A percentile compares a stretch with the other conserved stretches of the same genome.
Conservation (phyloP, 352 stramenopile species). For the Phytophthora hybrid region DNA sequence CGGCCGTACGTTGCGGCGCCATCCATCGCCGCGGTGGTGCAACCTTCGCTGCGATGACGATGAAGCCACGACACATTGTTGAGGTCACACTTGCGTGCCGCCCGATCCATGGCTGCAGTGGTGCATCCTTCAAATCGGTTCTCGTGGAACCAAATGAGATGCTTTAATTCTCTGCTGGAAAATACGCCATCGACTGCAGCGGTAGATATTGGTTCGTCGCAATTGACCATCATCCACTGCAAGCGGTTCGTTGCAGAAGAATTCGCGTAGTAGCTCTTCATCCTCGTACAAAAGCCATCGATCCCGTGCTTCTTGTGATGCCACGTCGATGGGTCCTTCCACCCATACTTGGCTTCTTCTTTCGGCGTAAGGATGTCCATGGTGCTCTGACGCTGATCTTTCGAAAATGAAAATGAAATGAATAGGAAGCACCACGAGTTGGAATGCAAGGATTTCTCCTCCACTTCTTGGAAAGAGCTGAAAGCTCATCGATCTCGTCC, state of each 20-base stretch:
- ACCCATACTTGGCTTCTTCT: too few species aligned
- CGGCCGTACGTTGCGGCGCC: background rate
- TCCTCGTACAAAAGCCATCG: constrained; percentile 15
- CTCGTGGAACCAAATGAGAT: background rate
- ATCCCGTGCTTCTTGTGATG: background rate
- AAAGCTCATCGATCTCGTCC: too few species aligned
- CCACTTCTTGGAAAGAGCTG: too few species aligned
- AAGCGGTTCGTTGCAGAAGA: too few species aligned
- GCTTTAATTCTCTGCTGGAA: background rate
- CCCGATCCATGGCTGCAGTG: constrained; percentile 19
- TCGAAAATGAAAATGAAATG: too few species aligned
- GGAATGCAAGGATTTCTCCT: too few species aligned
- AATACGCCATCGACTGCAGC: constrained; percentile 28
- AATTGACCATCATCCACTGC: constrained; percentile 28
- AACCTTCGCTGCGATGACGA: constrained; percentile 2
- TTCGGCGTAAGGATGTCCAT: too few species aligned
- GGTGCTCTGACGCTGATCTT: too few species aligned
- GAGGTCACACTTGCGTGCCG: background rate
- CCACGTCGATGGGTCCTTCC: too few species aligned
- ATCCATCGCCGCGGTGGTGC: constrained; percentile 19
- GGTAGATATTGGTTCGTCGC: constrained; percentile 1
- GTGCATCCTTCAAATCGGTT: background rate
- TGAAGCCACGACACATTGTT: too few species aligned
- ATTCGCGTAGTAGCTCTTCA: constrained; percentile 10
- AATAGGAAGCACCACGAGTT: too few species aligned